Conservation (phyloP, 2,329 filamentous ascomycete species). For the Diaporthe capsici region DNA sequence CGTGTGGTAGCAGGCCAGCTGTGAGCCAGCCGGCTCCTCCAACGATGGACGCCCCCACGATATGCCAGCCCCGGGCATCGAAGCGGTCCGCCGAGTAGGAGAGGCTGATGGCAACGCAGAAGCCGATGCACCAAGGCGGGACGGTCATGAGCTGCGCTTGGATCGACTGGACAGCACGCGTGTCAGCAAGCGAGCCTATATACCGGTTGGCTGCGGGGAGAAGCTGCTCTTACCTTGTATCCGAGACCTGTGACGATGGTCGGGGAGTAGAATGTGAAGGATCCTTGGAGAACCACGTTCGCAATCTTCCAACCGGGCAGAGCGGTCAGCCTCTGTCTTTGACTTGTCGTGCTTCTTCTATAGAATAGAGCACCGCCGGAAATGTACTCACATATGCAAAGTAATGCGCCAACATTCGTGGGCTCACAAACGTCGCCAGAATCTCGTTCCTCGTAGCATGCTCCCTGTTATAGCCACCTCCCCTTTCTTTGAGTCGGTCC, state of each 20-base stretch:
- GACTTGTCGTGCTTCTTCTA: background rate
- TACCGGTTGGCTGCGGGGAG: accelerated
- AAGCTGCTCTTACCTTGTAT: slow-evolving; percentile 36
- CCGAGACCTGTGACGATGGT: slow-evolving; percentile 63
- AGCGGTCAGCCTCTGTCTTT: slow-evolving; percentile 45
- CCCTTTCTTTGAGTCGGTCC: slow-evolving; percentile 46
- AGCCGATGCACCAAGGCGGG: slow-evolving; percentile 49
- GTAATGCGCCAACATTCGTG: slow-evolving; percentile 56
- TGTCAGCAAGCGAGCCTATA: background rate
- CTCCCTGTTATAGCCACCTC: slow-evolving; percentile 54
- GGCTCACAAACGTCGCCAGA: slow-evolving; percentile 52
- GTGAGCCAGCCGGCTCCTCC: slow-evolving; percentile 52
- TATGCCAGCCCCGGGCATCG: slow-evolving; percentile 46
- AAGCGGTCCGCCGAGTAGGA: slow-evolving; percentile 47
- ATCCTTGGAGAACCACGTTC: slow-evolving; percentile 47
- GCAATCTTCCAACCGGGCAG: slow-evolving; percentile 42
- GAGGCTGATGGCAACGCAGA: slow-evolving; percentile 45
- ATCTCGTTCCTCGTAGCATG: slow-evolving; percentile 53
- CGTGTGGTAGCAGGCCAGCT: slow-evolving; percentile 48
- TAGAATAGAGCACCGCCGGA: no score
- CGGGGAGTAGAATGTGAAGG: slow-evolving; percentile 67
- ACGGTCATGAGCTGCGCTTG: slow-evolving; percentile 48
- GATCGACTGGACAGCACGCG: slow-evolving; percentile 40
- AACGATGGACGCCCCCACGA: slow-evolving; percentile 47
- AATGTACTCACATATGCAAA: slow-evolving; percentile 31